Base-by-base conservation (phyloP, 371 early-diverging fungal species). In the Coemansia sp. region DNA sequence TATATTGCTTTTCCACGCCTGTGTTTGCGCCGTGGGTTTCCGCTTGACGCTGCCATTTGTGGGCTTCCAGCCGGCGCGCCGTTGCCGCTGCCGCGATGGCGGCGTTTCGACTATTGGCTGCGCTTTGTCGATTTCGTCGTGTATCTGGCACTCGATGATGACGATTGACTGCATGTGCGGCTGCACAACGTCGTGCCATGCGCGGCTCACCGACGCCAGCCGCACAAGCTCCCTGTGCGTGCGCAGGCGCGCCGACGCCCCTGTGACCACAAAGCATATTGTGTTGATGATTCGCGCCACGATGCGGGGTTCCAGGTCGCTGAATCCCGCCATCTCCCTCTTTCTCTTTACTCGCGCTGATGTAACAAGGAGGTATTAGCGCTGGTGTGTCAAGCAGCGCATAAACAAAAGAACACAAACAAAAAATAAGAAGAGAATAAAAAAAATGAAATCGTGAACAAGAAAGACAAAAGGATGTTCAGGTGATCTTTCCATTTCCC, bases 131-230 rank as follows among this genome's bases (percentile, higher is more conserved):
- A 13, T 7, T 13, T 40, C 3, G 39, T 5, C 26, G 36, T 6
- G 2, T 20, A 47, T 13, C 47, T 67, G 67, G 59, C 41, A 71
- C 48, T 71, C 71, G 51, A 67, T 34, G 6, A 71, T 59, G 8
- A 71, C 10, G 16, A 54, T 53, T 20, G 68, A 50, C 31, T 50
- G 34, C 34, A 67, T 10, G 11, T 67, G 52, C 10, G 39, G 7
- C 30, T 5, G 20, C 13, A 53, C 58, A 4, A 62, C 51, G 8
- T 13, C 58, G 1, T 68, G 71, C 71, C 71, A 71, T 13, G 41
- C 5, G 1, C 47, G 49, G 53, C 63, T 55, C 20, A 71, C 71
- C 0, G 56, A 58, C 1, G 68, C 63, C 2, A 71, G 59, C 3
- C 34, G 43, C 1, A 71, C 48, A 5, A 67, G 56, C n/a, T 50